Evolutionary conservation across 805 yeast species (phyloP).

Genomic region (Teunomyces lycoperdinae): DNA sequence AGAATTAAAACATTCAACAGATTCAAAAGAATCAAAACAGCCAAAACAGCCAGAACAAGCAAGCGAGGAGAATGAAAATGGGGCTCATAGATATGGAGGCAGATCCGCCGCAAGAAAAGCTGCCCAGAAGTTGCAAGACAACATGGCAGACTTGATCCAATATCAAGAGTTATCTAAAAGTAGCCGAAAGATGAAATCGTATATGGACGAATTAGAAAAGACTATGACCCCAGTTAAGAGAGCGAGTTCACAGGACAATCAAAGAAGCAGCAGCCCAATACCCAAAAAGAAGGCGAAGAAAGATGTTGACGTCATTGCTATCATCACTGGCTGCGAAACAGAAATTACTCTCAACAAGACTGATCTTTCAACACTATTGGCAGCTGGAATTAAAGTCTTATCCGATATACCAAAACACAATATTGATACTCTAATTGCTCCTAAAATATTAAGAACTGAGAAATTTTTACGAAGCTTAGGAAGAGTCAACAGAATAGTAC

Average conservation of each 20-base stretch:
- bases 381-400: slow-evolving; percentile 57
- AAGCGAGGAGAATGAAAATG: not conserved
- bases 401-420: slow-evolving; percentile 40
- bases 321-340: slow-evolving; percentile 66
- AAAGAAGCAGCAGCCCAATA: not conserved
- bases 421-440: slow-evolving; percentile 63
- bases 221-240: slow-evolving; percentile 7
- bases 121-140: slow-evolving; percentile 59
- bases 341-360: slow-evolving; percentile 34
- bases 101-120: slow-evolving; percentile 69
- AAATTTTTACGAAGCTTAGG: slow-evolving; percentile 76
- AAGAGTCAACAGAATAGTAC: slow-evolving; percentile 49
- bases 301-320: slow-evolving; percentile 40
- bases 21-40: not conserved
- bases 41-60: not conserved
- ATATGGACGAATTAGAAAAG: slow-evolving; percentile 34
- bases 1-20: not conserved
- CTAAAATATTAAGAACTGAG: slow-evolving; percentile 79
- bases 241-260: not conserved
- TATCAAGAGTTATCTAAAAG: slow-evolving; percentile 53
- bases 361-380: slow-evolving; percentile 43
- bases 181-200: slow-evolving; percentile 35
- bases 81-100: slow-evolving; percentile 16
- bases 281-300: slow-evolving; percentile 8
- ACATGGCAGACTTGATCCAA: slow-evolving; percentile 64